Evolutionary conservation across 2,329 filamentous ascomycete species (phyloP).

Genomic region (Claviceps sp.): DNA sequence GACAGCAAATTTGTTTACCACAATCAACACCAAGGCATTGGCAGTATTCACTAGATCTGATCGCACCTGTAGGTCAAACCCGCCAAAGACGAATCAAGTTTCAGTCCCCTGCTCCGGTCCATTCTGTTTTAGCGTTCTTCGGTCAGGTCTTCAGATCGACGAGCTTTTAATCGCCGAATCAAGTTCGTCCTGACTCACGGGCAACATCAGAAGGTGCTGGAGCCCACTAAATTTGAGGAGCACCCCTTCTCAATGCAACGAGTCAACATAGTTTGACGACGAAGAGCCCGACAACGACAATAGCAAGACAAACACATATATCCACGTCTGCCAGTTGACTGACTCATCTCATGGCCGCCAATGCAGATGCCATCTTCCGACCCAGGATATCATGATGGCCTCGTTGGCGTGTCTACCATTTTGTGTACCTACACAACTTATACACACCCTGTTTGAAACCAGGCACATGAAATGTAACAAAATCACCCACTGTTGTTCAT

Average conservation of each 20-base stretch:
- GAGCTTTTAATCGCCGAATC: conserved; percentile 38
- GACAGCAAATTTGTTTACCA: too few species aligned
- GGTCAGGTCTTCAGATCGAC: conserved; percentile 46
- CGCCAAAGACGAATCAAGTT: conserved; percentile 11
- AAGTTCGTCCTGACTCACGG: conserved; percentile 45
- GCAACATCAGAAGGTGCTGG: conserved; percentile 40
- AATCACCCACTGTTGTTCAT: too few species aligned
- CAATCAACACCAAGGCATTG: too few species aligned
- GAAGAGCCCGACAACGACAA: conserved; percentile 10
- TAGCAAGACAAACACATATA: conserved; percentile 14
- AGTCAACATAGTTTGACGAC: conserved; percentile 9
- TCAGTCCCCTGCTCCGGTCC: conserved; percentile 34
- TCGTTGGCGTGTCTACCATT: conserved; percentile 32
- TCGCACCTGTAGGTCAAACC: too few species aligned
- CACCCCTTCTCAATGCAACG: conserved; percentile 26
- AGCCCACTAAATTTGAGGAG: conserved; percentile 44
- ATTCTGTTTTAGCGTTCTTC: conserved; percentile 40
- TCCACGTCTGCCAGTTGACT: conserved; percentile 35
- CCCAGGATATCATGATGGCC: conserved; percentile 35
- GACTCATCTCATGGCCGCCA: conserved; percentile 45
- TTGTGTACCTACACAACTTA: conserved; percentile 24
- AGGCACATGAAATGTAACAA: too few species aligned
- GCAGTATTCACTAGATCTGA: too few species aligned
- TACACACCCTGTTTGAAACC: too few species aligned
- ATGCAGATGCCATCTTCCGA: conserved; percentile 40